Conservation (phyloP, 306 rosid species). For the Notholithocarpus densiflorus region DNA sequence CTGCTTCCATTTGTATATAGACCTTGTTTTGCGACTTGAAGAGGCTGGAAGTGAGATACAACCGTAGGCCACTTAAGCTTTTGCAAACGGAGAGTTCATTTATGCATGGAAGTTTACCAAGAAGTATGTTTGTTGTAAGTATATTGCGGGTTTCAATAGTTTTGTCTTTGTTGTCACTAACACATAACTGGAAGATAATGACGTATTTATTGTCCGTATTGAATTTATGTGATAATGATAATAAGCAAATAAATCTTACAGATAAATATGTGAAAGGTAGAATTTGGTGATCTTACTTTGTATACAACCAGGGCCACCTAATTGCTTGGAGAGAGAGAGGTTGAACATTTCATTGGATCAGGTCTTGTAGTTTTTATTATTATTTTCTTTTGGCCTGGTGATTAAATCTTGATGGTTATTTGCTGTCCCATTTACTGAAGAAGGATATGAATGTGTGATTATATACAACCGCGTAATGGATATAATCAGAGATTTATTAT, state of each 20-base stretch:
- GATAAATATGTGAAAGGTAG: neutral
- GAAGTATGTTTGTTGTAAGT: neutral
- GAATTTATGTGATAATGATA: neutral
- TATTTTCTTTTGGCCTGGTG: no score
- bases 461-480: no score
- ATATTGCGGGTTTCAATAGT: neutral
- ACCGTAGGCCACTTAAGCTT: neutral
- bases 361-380: no score
- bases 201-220: neutral
- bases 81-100: neutral
- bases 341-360: no score
- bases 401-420: no score
- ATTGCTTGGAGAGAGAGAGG: no score
- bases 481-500: no score
- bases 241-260: neutral
- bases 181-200: neutral
- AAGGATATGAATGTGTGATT: no score
- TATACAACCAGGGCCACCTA: no score
- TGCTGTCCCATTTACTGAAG: no score
- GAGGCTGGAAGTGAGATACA: neutral
- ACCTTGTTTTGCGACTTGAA: neutral
- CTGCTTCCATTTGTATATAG: constrained; percentile 31
- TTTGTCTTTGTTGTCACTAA: neutral
- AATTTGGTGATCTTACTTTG: neutral
- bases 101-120: neutral